Base-by-base conservation (phyloP, 139 green algal species). In the Ettlia oleoabundans region DNA sequence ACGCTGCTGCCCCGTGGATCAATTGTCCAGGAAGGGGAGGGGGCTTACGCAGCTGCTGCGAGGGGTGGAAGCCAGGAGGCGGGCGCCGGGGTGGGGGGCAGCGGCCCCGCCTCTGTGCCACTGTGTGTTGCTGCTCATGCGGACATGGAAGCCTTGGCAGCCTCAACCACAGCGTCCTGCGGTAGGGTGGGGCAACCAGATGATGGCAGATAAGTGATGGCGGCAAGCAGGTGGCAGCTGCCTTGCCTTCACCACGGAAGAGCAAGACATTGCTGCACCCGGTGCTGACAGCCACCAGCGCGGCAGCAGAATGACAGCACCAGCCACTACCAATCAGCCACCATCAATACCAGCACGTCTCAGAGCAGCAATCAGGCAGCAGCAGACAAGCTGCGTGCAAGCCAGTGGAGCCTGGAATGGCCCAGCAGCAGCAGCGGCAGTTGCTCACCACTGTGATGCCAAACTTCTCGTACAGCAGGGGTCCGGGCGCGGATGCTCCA, bases 391-490 rank as follows among this genome's bases (percentile, higher is more conserved):
- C n/a, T n/a, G n/a, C n/a, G n/a, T n/a, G 47, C 47, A 58, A 15
- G 15, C 63, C 28, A 28, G 63, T 41, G 30, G 26, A 7, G 28
- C 28, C 63, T 40, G n/a, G 63, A 13, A 15, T 10, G 28, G 63
- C 30, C 63, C 28, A 15, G 28, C 26, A 41, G 63, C 63, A 38
- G 13, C 47, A 58, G 10, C 47, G 5, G n/a, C n/a, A 41, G 28
- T 4, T 33, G 15, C 63, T 24, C 64, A 68, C 70, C 55, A 64
- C 55, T 37, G 71, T 98, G 89, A 99, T 97, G 85, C 97, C 97
- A 82, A 94, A 98, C 94, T 99, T 90, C 92, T 98, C 88, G 91
- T 99, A 99, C 74, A 99, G 88, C 33, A 91, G 88, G 69, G 85
- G 73, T 32, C 61, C 71, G 67, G 96, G 96, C 18, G 95, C 97